Base-by-base conservation (phyloP, 306 rosid genomes). In the Psophocarpus tetragonolobus region DNA sequence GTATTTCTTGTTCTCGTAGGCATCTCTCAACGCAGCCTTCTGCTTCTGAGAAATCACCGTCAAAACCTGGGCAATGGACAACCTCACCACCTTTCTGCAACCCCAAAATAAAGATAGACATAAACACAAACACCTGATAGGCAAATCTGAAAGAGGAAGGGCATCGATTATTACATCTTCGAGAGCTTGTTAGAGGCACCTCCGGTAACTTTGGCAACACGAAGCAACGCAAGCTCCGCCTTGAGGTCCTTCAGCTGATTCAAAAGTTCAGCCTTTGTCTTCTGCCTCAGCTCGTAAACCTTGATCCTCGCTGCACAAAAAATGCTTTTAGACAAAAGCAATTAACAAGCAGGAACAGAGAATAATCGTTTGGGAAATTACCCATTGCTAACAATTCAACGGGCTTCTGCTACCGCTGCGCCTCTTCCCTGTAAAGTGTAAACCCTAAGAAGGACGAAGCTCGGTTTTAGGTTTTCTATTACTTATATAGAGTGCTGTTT, bases 141-240 rank as follows among this genome's bases (percentile, higher is more conserved):
- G 53, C 74, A 53, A 15, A 58, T 24, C 2, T 0, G 3, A 5
- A 18, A 42, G 5, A 7, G 14, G 2, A 3, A 17, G 45, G 50
- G 47, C 1, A 3, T 0, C 0, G 27, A 7, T 47, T 18, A 3
- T 62, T 81, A 95, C 99, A 95, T 95, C 89, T 95, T 95, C 83
- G 99, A 92, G 68, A 92, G 99, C 91, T 92, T 95, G 91, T 95
- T 95, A 79, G 99, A 91, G 4, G 98, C 98, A 42, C 98, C 99
- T 0, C 98, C 97, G 9, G 99, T 95, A 88, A 92, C 99, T 91
- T 95, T 95, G 21, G 99, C 96, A 1, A 95, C 99, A 18, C 97
- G 99, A 61, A 95, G 99, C 73, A 91, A 86, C 3, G 97, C 87
- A 60, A 95, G 96, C 81, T 92, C 99, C 0, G 99, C 98, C 86